phyloP scores from a whole-genome alignment of 352 stramenopile genomes.

The Globisporangium irregulare region DNA sequence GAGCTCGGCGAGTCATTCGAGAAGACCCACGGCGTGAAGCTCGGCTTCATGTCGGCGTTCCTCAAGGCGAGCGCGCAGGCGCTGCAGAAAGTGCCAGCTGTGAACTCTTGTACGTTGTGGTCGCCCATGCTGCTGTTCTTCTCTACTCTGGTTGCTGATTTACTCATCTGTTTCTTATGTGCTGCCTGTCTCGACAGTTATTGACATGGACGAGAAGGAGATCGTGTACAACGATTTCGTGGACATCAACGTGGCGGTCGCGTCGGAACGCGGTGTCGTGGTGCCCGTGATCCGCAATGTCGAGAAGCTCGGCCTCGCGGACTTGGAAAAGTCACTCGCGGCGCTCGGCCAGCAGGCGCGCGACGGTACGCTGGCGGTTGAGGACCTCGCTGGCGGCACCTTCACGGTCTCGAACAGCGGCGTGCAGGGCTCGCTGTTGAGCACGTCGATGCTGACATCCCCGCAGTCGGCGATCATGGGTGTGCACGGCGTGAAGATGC shows the following conservation, averaged over 20 bases:
- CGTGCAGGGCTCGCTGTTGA: constrained; percentile 96
- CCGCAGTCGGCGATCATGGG: constrained; percentile 98
- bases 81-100: constrained; percentile 91
- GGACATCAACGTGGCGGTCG: constrained; percentile 98
- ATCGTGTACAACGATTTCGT: constrained; percentile 99
- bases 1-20: constrained; percentile 93
- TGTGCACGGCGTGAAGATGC: constrained; percentile 98
- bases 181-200: constrained; percentile 51
- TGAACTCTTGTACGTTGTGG: constrained; percentile 91
- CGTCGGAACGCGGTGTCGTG: constrained; percentile 94
- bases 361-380: constrained; percentile 61
- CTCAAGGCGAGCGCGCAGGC: constrained; percentile 95
- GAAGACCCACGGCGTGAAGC: constrained; percentile 96
- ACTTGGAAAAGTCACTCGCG: constrained; percentile 96
- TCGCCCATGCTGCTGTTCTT: neutral
- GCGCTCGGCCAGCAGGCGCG: constrained; percentile 81
- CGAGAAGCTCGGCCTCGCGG: constrained; percentile 94
- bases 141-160: neutral
- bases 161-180: constrained; percentile 6
- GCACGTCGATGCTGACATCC: constrained; percentile 98
- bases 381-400: constrained; percentile 96
- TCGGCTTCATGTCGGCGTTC: constrained; percentile 99
- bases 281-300: constrained; percentile 98
- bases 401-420: constrained; percentile 99
- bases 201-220: constrained; percentile 98